Base-by-base conservation (phyloP, 2,329 filamentous ascomycete genomes). In the Sphaerostilbella broomeana region DNA sequence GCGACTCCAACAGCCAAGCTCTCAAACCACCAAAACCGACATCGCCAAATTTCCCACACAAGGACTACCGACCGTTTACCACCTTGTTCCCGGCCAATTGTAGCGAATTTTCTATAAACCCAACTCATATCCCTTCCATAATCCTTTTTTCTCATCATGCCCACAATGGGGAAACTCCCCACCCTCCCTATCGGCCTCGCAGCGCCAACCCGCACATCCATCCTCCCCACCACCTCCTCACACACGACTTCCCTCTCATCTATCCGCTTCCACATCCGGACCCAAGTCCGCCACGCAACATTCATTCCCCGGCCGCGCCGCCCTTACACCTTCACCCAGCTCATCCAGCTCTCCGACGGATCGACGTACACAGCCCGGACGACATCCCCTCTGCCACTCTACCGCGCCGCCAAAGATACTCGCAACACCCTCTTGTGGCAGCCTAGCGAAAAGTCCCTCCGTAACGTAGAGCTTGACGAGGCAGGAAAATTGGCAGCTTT, bases 281-380 rank as follows among this genome's bases (percentile, higher is more conserved):
- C 44, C 35, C 84, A 89, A 67, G 71, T 79, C 58, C 82, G 88
- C 45, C 79, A 87, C 59, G 92, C 92, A 37, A 88, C 85, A 17
- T 84, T 95, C 47, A 77, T 97, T 58, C 76, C 75, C 46, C 86
- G 92, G 12, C 88, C 88, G n/a, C 84, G 88, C 57, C 79, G 89
- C 5, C 90, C 92, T 28, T 97, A 95, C 73, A 86, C 83, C 51
- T 97, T 95, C 72, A 95, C 90, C n/a, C 92, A 98, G 67, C 77
- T 98, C 45, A 73, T 98, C 51, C 89, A 88, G 38, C 82, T 97
- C 48, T 86, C 84, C 27, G 92, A 98, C 69, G 92, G 92, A 52
- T 85, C 79, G 55, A 84, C 89, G 44, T 97, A 79, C 65, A 80
- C 83, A 34, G 73, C 81, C 56, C 84, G 84, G 58, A 89, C 86